Evolutionary conservation across 176 grass and related monocot genomes (phyloP), one percentile per base, ranked within the genome.

Genomic region (Triticum urartu): DNA sequence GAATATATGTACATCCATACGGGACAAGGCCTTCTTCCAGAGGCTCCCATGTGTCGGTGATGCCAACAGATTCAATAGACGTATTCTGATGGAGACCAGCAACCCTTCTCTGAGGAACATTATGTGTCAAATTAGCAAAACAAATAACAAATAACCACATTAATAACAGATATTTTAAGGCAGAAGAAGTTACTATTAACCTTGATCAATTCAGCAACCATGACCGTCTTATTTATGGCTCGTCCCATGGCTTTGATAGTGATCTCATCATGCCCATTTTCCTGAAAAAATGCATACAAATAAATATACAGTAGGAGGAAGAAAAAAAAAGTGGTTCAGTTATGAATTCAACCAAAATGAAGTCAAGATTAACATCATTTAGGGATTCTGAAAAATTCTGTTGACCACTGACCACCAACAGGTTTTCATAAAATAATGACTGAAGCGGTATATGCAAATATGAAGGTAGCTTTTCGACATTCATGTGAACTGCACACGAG

Each of bases 31-130:
- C 95, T 93, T 97, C 95, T 86, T 95, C 95, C 81, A 94, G 89
- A 81, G 95, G 95, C 38, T 97, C 95, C 95, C 95, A 97, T 43
- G 91, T 94, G 79, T 97, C 92, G 2, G 92, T 97, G 75, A 97
- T 97, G 71, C 91, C 91, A 81, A 91, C 79, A 71, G 92, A 95
- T 89, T 92, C 95, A 62, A 84, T 94, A 38, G 24, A 81, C 18
- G 85, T 93, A 35, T 86, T 89, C 85, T 97, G 95, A 89, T 97
- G 92, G 45, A 97, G 92, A 66, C 89, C 92, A 60, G 24, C 89
- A 54, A 97, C 69, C 64, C 95, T 94, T 90, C 95, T 94, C 95
- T 97, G 87, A 92, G 24, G 11, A 88, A 71, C 28, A 91, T 38
- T 17, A 34, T 39, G 35, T 40, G 34, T 22, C 66, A 86, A 84